Evolutionary conservation across 2,329 filamentous ascomycete genomes (phyloP).

Genomic region (Alternaria postmessia): DNA sequence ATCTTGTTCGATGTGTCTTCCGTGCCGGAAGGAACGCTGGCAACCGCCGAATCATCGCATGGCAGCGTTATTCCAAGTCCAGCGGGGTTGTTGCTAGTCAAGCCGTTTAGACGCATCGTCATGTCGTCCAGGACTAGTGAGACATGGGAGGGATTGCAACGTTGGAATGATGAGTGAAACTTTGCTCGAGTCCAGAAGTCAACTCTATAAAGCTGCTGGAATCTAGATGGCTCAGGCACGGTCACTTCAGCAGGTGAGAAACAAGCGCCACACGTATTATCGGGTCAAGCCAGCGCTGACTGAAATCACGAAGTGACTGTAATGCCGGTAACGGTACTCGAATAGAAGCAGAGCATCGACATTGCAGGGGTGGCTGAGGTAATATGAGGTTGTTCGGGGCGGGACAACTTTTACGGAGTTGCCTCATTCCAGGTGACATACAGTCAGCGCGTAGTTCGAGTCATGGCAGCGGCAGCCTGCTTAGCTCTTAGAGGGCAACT

Average conservation of each 20-base stretch:
- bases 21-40: neutral
- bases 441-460: neutral
- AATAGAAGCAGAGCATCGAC: neutral
- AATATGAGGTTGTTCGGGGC: conserved; percentile 2
- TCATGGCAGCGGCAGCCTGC: neutral
- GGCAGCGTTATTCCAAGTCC: conserved; percentile 8
- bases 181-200: neutral
- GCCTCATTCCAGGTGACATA: neutral
- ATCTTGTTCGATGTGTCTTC: conserved; percentile 8
- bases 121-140: neutral
- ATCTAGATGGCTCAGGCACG: neutral
- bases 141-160: neutral
- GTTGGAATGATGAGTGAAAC: neutral
- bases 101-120: neutral
- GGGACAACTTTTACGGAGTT: neutral
- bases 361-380: neutral
- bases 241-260: neutral
- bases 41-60: neutral
- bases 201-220: neutral
- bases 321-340: too few relatives aligned
- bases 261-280: neutral
- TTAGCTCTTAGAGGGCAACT: too few relatives aligned
- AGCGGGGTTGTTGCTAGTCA: neutral
- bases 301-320: neutral
- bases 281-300: neutral